Evolutionary conservation across 495 filamentous ascomycete species (phyloP), one percentile per base, ranked within the genome.

Genomic region (Geoglossum glabrum): DNA sequence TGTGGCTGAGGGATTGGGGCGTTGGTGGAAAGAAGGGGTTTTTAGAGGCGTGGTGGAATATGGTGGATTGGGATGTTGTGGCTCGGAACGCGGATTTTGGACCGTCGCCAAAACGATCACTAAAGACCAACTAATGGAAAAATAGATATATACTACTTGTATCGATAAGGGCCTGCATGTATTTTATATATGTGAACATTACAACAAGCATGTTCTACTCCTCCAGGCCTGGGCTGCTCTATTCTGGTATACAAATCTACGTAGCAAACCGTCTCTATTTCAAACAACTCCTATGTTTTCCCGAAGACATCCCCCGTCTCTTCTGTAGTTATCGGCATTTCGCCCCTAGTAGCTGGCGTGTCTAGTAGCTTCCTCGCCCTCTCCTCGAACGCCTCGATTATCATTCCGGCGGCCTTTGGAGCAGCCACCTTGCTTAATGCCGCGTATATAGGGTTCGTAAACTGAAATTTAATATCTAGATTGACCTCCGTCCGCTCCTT

Each of bases 311-410:
- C 28, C 28, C 43, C 43, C 27, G 21, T 36, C 23, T 30, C 8
- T 58, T 28, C 52, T 34, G 8, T 23, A 33, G 19, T n/a, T 6
- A 5, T 59, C 46, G 23, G 25, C 27, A 27, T 46, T 28, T 9
- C 21, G 21, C 5, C 45, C 17, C 8, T 25, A 4, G 31, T 7
- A 11, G 13, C 17, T 17, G 55, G 55, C 21, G 58, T 58, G 55
- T 78, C 75, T 61, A 83, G 68, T 28, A 83, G 51, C 62, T 76
- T 72, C 70, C 73, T 72, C 43, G 86, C 85, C 65, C 86, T 74
- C 72, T 76, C 76, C 74, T 95, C 89, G 76, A 97, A 98, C 30
- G 92, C 92, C 71, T 84, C 80, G 64, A 98, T 83, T 90, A 98
- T 92, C 55, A 84, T 72, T 11, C 76, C 78, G 26, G 85, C 90